Percentiles rank a stretch among this genome's conserved stretches.
These are phyloP conservation scores for Gnomoniopsis sp. DNA, from an alignment of 2,329 filamentous ascomycete species.

Conservation along the genomic window DNA sequence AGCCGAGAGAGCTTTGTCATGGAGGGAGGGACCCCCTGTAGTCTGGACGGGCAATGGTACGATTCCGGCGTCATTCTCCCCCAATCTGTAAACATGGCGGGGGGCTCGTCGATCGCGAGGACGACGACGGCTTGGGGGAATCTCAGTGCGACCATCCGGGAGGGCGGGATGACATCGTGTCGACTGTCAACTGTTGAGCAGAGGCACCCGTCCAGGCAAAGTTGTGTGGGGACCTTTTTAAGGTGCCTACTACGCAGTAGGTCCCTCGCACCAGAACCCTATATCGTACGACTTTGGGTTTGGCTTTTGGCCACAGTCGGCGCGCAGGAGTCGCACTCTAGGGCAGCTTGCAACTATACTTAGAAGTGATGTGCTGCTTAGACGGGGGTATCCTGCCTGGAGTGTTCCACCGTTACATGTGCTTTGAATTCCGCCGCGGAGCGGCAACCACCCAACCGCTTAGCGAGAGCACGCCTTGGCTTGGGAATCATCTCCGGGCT, in stretches of 20 bases:
- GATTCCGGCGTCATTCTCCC: constrained; percentile 14
- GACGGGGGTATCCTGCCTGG: not conserved
- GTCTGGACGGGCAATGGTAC: constrained; percentile 10
- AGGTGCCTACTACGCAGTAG: too few relatives aligned
- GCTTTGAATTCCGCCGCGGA: too few relatives aligned
- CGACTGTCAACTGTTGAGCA: not conserved
- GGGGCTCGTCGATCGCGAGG: constrained; percentile 13
- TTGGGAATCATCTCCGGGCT: too few relatives aligned
- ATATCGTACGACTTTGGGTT: constrained; percentile 11
- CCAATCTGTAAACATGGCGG: constrained; percentile 3
- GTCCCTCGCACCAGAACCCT: not conserved
- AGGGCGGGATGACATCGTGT: not conserved
- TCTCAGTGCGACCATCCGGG: not conserved
- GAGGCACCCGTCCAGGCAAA: not conserved
- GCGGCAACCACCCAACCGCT: too few relatives aligned
- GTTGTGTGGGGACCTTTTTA: not conserved
- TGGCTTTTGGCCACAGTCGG: not conserved
- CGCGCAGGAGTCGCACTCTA: not conserved
- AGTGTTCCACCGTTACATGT: too few relatives aligned
- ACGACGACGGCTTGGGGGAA: not conserved
- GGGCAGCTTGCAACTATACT: not conserved
- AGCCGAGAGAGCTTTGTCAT: too few relatives aligned
- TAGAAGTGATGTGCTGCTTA: not conserved
- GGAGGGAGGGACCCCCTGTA: not conserved
- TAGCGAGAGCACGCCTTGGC: too few relatives aligned